Conservation (phyloP, 768 basidiomycete species). For the Suillus hirtellus region DNA sequence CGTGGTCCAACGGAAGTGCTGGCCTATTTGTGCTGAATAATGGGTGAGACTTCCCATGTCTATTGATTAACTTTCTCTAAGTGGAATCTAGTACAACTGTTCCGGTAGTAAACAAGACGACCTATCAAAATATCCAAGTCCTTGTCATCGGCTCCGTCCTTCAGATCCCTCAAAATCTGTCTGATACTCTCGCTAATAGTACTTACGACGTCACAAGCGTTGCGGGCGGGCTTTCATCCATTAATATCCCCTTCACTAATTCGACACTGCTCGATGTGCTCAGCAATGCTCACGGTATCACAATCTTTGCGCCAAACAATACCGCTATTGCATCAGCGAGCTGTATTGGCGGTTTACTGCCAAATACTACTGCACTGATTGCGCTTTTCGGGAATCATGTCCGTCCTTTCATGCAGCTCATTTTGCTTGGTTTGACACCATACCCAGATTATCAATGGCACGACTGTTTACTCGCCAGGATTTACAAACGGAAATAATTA, state of each 20-base stretch:
- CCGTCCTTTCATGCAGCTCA: constrained; percentile 18
- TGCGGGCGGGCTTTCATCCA: constrained; percentile 25
- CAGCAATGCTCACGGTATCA: constrained; percentile 52
- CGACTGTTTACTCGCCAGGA: constrained; percentile 60
- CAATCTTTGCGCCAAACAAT: constrained; percentile 66
- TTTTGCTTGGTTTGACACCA: not conserved
- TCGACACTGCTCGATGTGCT: constrained; percentile 30
- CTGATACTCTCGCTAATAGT: constrained; percentile 37
- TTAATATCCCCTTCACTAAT: constrained; percentile 20
- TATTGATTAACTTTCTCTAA: constrained; percentile 7
- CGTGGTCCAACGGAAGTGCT: constrained; percentile 39
- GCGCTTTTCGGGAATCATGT: constrained; percentile 63
- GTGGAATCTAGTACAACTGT: constrained; percentile 25
- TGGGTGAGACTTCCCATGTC: constrained; percentile 31
- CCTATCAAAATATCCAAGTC: constrained; percentile 43
- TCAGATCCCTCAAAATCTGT: constrained; percentile 49
- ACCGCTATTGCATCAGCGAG: constrained; percentile 44
- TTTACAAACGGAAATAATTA: constrained; percentile 38
- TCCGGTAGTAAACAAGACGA: constrained; percentile 40
- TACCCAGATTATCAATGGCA: constrained; percentile 62
- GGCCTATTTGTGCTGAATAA: constrained; percentile 53
- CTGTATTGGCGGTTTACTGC: constrained; percentile 33
- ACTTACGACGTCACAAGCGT: constrained; percentile 45
- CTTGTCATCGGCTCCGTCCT: constrained; percentile 54
- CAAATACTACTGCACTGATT: constrained; percentile 48